A percentile compares a stretch with the other conserved stretches of the same genome.
Conservation (phyloP, 352 stramenopile genomes). For the Phytophthora podocarpi region DNA sequence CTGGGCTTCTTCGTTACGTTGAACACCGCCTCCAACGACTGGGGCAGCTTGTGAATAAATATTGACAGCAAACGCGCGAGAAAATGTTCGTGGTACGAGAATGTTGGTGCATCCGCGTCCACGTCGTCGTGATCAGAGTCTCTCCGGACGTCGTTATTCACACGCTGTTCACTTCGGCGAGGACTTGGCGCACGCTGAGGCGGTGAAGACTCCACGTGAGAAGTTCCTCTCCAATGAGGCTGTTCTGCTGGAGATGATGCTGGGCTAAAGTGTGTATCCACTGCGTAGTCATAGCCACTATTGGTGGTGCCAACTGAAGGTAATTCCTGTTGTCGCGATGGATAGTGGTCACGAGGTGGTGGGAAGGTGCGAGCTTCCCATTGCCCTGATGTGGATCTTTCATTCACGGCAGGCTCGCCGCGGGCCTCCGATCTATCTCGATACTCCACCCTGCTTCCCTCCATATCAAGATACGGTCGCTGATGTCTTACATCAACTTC, state of each 20-base stretch:
- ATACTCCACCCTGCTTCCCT: slow-evolving; percentile 13
- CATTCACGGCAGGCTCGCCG: slow-evolving; percentile 6
- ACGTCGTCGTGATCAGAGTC: slow-evolving; percentile 4
- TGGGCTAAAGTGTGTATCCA: slow-evolving; percentile 30
- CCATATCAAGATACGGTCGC: slow-evolving; percentile 3
- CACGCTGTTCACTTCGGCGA: slow-evolving; percentile 9
- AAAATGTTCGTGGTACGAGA: slow-evolving; percentile 61
- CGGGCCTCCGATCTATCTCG: slow-evolving; percentile 10
- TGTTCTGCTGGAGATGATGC: slow-evolving; percentile 17
- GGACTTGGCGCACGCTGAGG: slow-evolving; percentile 15
- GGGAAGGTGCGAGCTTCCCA: slow-evolving; percentile 21
- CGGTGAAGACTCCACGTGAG: slow-evolving; percentile 1
- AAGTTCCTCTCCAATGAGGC: slow-evolving; percentile 17
- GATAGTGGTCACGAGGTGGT: slow-evolving; percentile 21
- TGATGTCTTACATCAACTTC: slow-evolving; percentile 15
- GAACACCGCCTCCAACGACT: slow-evolving; percentile 48
- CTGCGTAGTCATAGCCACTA: slow-evolving; percentile 23
- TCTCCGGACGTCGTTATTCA: background rate
- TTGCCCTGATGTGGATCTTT: background rate
- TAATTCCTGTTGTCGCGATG: slow-evolving; percentile 12
- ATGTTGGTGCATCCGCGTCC: slow-evolving; percentile 40
- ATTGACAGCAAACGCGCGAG: slow-evolving; percentile 51
- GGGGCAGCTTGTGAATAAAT: slow-evolving; percentile 62
- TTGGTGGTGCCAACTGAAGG: slow-evolving; percentile 2
- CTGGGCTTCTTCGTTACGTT: slow-evolving; percentile 75